Base-by-base conservation (phyloP, 169 alveolate species). In the Cryptosporidium bovis region DNA sequence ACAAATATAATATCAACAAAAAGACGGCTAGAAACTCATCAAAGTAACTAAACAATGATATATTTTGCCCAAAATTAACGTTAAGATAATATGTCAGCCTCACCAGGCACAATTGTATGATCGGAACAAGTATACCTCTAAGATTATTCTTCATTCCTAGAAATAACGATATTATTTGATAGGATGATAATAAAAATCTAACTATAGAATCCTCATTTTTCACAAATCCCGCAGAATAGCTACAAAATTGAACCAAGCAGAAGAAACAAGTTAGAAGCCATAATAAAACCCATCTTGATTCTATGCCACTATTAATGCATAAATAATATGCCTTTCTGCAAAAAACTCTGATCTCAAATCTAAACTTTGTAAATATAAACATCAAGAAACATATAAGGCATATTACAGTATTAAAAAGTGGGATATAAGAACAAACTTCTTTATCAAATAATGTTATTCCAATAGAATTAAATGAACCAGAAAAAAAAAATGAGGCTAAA, bases 171-270 rank as follows among this genome's bases (percentile, higher is more conserved):
- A 77, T 44, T 20, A 77, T 77, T 5, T 77, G 69, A 44, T 58
- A 60, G 24, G 77, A 44, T 8, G 55, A 58, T 36, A 77, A 44
- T 36, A 77, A 29, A 12, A 77, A 77, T 44, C 31, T 36, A 12
- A 77, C 87, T 12, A 62, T 50, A 10, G 44, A 58, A 0, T 24
- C 29, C 34, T 77, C 87, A 62, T 60, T 60, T 7, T 8, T 40
- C 3, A 66, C 64, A 29, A 77, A 62, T 0, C 71, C 33, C 5
- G 64, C 87, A 20, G 87, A 77, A 44, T 60, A 62, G 48, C 71
- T 77, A 3, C 36, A 16, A 44, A 56, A 34, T 20, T 60, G 69
- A 40, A 34, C 4, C 27, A 77, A 27, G 33, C 48, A 56, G 1
- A 77, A 18, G 12, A 62, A 40, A 24, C 51, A 5, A 51, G 64